These are phyloP conservation scores for Aspergillus heteromorphus DNA, from an alignment of 495 filamentous ascomycete species.

Conservation along the genomic window DNA sequence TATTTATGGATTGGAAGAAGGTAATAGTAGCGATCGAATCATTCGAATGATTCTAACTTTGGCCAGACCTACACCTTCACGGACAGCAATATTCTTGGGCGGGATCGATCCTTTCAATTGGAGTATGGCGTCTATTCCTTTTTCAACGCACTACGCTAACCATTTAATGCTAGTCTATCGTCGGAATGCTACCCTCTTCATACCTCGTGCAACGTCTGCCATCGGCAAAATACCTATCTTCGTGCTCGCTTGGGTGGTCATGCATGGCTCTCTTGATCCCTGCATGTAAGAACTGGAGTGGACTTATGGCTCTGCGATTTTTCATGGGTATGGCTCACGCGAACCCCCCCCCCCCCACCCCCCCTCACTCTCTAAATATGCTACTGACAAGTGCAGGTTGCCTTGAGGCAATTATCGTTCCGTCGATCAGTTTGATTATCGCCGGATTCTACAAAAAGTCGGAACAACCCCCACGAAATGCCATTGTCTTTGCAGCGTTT, in stretches of 20 bases:
- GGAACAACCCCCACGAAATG: conserved; percentile 21
- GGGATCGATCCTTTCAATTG: conserved; percentile 22
- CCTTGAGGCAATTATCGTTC: conserved; percentile 13
- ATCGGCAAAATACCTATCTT: conserved; percentile 30
- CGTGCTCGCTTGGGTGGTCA: conserved; percentile 16
- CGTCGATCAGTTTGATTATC: conserved; percentile 19
- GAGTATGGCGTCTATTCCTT: neutral
- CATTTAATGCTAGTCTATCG: conserved; percentile 9
- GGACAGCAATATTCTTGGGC: conserved; percentile 26
- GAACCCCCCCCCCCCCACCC: no score
- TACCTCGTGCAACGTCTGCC: conserved; percentile 33
- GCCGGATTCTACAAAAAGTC: conserved; percentile 28
- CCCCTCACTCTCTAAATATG: no score
- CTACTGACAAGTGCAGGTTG: conserved; percentile 9
- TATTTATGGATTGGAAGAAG: conserved; percentile 23
- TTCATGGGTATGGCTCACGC: conserved; percentile 16
- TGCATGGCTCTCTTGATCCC: conserved; percentile 19
- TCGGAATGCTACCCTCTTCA: conserved; percentile 22
- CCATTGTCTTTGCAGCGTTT: conserved; percentile 23
- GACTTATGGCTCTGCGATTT: conserved; percentile 24
- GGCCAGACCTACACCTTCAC: conserved; percentile 13
- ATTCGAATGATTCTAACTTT: neutral
- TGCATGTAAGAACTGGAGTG: conserved; percentile 17
- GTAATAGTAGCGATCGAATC: neutral
- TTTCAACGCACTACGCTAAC: neutral